Conservation (phyloP, 805 yeast species). For the Jamesozyma hellenica region DNA sequence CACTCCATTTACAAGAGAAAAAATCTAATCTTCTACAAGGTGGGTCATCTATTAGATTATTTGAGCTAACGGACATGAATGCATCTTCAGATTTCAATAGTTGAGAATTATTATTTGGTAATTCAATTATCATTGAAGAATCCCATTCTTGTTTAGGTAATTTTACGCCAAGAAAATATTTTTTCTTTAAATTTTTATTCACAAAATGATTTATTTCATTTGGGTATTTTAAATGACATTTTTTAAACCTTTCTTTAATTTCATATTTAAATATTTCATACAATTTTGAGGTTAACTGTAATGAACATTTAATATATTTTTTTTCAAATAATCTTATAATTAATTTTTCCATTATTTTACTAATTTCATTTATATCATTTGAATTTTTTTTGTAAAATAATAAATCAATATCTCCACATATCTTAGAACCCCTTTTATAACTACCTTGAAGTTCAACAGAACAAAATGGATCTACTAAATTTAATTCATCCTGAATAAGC, state of each 20-base stretch:
- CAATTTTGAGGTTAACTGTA: slow-evolving; percentile 15
- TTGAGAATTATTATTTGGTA: neutral
- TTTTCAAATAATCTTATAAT: slow-evolving; percentile 10
- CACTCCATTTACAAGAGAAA: slow-evolving; percentile 24
- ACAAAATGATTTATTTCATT: neutral
- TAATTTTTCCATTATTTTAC: slow-evolving; percentile 14
- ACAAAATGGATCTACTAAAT: slow-evolving; percentile 12
- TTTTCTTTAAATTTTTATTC: slow-evolving; percentile 8
- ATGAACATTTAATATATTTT: slow-evolving; percentile 20
- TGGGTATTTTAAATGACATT: slow-evolving; percentile 6
- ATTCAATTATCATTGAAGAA: neutral
- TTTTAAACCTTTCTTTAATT: slow-evolving; percentile 8
- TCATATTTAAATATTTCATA: slow-evolving; percentile 5
- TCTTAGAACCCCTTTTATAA: slow-evolving; percentile 17
- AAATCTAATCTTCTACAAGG: slow-evolving; percentile 27
- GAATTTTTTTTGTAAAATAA: slow-evolving; percentile 20
- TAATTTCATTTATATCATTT: slow-evolving; percentile 16
- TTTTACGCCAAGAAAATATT: slow-evolving; percentile 17
- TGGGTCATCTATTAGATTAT: slow-evolving; percentile 1
- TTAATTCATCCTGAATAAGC: slow-evolving; percentile 11
- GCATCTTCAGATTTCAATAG: slow-evolving; percentile 11
- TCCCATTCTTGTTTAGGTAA: slow-evolving; percentile 2
- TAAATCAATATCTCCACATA: slow-evolving; percentile 28
- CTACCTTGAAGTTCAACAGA: slow-evolving; percentile 25
- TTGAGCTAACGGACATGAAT: slow-evolving; percentile 17